Conservation (phyloP, 257 asterid genomes). For the Gentiana dahurica region DNA sequence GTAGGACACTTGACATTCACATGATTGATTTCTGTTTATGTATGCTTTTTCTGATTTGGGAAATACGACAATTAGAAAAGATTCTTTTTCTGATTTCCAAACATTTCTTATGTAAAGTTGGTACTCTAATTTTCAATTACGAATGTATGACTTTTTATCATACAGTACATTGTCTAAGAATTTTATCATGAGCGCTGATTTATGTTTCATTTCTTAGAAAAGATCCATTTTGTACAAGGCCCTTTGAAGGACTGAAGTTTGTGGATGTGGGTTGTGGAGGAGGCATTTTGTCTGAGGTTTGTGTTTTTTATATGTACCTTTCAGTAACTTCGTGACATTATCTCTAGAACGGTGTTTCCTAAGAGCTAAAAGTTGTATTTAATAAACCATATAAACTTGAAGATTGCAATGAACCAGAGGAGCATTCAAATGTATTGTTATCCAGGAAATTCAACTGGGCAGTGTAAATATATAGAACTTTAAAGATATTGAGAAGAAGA, state of each 20-base stretch:
- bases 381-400: neutral
- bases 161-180: neutral
- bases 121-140: no score
- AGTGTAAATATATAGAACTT: no score
- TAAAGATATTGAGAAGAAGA: no score
- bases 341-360: neutral
- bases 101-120: no score
- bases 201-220: conserved; percentile 33
- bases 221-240: conserved; percentile 61
- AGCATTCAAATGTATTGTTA: neutral
- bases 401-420: neutral
- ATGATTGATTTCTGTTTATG: no score
- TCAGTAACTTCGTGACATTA: conserved; percentile 8
- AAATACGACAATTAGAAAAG: no score
- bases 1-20: no score
- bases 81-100: no score
- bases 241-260: conserved; percentile 78
- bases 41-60: no score
- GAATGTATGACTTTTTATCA: neutral
- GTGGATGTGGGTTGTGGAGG: conserved; percentile 97
- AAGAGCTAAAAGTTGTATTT: neutral
- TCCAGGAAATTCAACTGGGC: no score
- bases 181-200: conserved; percentile 17
- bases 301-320: conserved; percentile 10
- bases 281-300: conserved; percentile 91